These are phyloP conservation scores for Moniliella sp. DNA, from an alignment of 1,284 basidiomycete species.

Conservation along the genomic window DNA sequence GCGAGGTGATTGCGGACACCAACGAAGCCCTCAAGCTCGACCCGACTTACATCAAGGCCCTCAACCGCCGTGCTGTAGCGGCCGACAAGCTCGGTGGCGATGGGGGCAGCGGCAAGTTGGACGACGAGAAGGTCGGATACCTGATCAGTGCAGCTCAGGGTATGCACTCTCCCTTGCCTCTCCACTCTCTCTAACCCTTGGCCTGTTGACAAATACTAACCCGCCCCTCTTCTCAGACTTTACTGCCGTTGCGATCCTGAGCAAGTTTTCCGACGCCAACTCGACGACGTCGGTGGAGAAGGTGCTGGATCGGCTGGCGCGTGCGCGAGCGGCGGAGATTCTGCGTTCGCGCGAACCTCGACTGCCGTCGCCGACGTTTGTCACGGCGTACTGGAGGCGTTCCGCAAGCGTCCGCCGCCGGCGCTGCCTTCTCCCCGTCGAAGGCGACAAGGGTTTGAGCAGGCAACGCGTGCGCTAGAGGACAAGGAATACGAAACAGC, in stretches of 20 bases:
- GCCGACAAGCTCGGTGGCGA: constrained; percentile 55
- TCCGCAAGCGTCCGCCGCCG: constrained; percentile 59
- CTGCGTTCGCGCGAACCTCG: constrained; percentile 52
- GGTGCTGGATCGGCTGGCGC: constrained; percentile 64
- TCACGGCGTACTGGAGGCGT: constrained; percentile 86
- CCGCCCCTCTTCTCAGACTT: constrained; percentile 44
- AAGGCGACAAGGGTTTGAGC: too few species aligned
- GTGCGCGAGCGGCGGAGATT: constrained; percentile 51
- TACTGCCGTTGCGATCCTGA: constrained; percentile 80
- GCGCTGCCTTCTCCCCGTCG: too few species aligned
- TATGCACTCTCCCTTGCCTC: too few species aligned
- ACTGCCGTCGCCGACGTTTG: constrained; percentile 74
- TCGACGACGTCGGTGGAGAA: constrained; percentile 69
- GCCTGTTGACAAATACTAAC: not conserved
- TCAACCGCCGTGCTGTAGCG: constrained; percentile 74
- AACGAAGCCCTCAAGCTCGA: constrained; percentile 69
- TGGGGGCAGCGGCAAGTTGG: constrained; percentile 40
- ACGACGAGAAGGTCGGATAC: constrained; percentile 13
- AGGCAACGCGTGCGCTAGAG: constrained; percentile 51
- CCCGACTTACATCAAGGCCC: constrained; percentile 69
- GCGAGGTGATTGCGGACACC: constrained; percentile 73
- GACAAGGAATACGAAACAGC: constrained; percentile 65
- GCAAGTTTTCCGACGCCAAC: constrained; percentile 63
- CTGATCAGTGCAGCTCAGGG: constrained; percentile 7
- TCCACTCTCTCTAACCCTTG: not conserved